Percentiles rank a stretch among this genome's conserved stretches.
phyloP scores from a whole-genome alignment of 1,139 yeast genomes.

The Geotrichum macrosporum region DNA sequence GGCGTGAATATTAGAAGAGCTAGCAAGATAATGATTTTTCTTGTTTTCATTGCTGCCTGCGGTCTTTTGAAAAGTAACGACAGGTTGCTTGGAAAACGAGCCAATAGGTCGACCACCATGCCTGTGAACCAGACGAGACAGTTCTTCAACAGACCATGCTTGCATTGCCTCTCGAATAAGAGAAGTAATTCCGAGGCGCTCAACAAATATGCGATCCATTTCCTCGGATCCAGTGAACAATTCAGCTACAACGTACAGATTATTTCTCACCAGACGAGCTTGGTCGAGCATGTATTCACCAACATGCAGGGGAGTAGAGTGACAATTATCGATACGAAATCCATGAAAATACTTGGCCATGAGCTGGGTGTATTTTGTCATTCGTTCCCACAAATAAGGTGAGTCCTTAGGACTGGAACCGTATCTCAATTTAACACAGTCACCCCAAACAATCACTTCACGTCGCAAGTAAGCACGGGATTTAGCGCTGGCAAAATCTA shows the following conservation, averaged over 20 bases:
- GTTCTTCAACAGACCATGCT: constrained; percentile 82
- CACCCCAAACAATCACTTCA: constrained; percentile 97
- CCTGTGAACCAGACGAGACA: constrained; percentile 79
- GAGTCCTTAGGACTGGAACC: constrained; percentile 75
- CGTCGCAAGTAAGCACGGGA: constrained; percentile 82
- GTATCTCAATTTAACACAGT: constrained; percentile 88
- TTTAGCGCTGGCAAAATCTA: constrained; percentile 80
- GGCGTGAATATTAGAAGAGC: constrained; percentile 78
- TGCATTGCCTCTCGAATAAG: constrained; percentile 96
- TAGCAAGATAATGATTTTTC: constrained; percentile 44
- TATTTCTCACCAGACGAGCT: constrained; percentile 80
- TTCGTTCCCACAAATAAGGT: constrained; percentile 83
- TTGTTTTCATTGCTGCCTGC: constrained; percentile 19
- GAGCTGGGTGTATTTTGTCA: constrained; percentile 68
- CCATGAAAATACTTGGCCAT: constrained; percentile 82
- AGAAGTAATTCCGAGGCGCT: constrained; percentile 81
- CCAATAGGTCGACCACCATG: constrained; percentile 98
- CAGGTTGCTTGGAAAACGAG: constrained; percentile 48
- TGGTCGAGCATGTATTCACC: constrained; percentile 85
- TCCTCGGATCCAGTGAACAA: constrained; percentile 88
- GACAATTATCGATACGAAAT: constrained; percentile 91
- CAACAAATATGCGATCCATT: constrained; percentile 85
- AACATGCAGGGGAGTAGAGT: constrained; percentile 92
- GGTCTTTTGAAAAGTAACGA: constrained; percentile 26
- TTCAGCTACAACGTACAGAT: constrained; percentile 90